Base-by-base conservation (phyloP, 495 filamentous ascomycete genomes). In the Xylaria acuta region DNA sequence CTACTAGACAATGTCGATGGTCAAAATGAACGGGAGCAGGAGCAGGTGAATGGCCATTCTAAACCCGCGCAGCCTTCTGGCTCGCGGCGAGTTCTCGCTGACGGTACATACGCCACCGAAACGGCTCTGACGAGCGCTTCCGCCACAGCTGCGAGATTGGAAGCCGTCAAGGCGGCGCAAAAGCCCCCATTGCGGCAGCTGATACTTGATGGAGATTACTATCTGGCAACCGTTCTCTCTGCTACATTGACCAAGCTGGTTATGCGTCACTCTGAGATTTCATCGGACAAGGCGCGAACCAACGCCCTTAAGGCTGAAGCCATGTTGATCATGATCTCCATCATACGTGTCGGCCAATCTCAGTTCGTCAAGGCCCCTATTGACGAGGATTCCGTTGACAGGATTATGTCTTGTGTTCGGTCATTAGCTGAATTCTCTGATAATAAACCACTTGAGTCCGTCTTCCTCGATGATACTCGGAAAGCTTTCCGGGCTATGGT, bases 251-350 rank as follows among this genome's bases (percentile, higher is more conserved):
- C 96, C 11, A 99, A 99, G 81, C 86, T 99, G 60, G 97, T 98
- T 69, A 98, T 99, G 94, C 93, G 97, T 49, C 95, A 99, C 80
- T 92, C 94, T 5, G 95, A 98, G 81, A 94, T 98, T 71, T 97
- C 95, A 22, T 86, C 92, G 30, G 96, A 98, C 75, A 82, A 84
- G 34, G 92, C 93, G 40, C 92, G 97, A 25, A 98, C 95, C 18
- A 98, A 98, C 77, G 95, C 95, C 43, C 88, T 99, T 5, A 92
- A 93, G 32, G 96, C 96, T 4, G 97, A 99, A 82, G 97, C 97
- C 38, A 99, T 98, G 97, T 87, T 98, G 54, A 98, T 98, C 79
- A 97, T 99, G 94, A 97, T 98, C 74, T 97, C 95, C 25, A 96
- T 99, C 76, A 93, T 98, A 73, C 94, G 97, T 72, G 97, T 97